These are phyloP conservation scores for Anthracocystis walkeri DNA, from an alignment of 1,284 basidiomycete genomes.

Conservation along the genomic window DNA sequence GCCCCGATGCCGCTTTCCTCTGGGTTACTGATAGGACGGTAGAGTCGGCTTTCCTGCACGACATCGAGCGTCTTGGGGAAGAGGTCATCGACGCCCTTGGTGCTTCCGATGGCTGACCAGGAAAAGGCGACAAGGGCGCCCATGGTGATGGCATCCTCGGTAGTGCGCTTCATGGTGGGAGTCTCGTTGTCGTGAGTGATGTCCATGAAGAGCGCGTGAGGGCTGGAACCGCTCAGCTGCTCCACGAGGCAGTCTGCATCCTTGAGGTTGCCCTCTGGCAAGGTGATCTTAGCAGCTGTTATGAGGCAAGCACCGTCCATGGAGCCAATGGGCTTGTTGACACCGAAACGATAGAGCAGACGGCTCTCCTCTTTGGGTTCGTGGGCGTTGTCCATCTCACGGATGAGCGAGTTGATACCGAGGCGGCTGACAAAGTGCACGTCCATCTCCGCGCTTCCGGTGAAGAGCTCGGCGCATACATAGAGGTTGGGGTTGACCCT, in stretches of 20 bases:
- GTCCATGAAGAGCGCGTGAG: slow-evolving; percentile 67
- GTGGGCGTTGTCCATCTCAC: slow-evolving; percentile 66
- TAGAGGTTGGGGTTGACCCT: slow-evolving; percentile 90
- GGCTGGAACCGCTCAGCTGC: slow-evolving; percentile 57
- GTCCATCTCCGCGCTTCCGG: slow-evolving; percentile 88
- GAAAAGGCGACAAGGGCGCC: slow-evolving; percentile 64
- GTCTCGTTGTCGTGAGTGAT: slow-evolving; percentile 67
- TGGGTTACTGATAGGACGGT: slow-evolving; percentile 37
- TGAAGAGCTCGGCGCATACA: slow-evolving; percentile 96
- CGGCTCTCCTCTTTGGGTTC: slow-evolving; percentile 65
- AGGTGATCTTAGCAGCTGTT: slow-evolving; percentile 73
- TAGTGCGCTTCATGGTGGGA: slow-evolving; percentile 61
- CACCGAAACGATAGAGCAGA: slow-evolving; percentile 62
- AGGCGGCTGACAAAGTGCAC: slow-evolving; percentile 63
- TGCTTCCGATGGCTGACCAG: slow-evolving; percentile 65
- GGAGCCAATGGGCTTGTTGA: slow-evolving; percentile 65
- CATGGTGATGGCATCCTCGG: slow-evolving; percentile 66
- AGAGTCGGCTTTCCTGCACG: slow-evolving; percentile 57
- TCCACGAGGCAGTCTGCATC: slow-evolving; percentile 46
- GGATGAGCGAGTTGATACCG: slow-evolving; percentile 64
- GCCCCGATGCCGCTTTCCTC: slow-evolving; percentile 56
- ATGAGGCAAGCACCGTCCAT: slow-evolving; percentile 62
- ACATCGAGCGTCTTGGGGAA: slow-evolving; percentile 62
- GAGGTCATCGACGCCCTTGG: slow-evolving; percentile 64
- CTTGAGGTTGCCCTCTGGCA: slow-evolving; percentile 46